phyloP scores from a whole-genome alignment of 1,139 yeast genomes.

The Protomyces inundatus region DNA sequence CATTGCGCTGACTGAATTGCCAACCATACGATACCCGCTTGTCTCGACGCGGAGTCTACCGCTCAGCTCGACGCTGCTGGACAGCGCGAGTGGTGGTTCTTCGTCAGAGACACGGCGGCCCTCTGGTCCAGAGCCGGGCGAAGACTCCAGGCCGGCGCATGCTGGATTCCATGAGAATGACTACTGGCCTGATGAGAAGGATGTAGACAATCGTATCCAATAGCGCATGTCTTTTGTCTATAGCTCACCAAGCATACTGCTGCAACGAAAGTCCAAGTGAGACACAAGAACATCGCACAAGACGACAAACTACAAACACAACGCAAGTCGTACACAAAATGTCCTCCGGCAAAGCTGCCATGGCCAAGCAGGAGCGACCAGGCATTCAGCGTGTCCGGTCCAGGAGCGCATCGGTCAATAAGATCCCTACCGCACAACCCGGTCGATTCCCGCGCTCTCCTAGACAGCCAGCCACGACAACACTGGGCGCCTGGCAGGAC shows the following conservation, averaged over 20 bases:
- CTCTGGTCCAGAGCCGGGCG: neutral
- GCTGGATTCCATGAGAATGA: conserved; percentile 7
- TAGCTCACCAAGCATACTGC: no score
- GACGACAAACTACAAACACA: no score
- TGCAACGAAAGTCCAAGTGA: no score
- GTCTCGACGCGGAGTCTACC: neutral
- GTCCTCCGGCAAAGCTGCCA: no score
- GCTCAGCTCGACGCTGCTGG: neutral
- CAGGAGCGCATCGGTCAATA: conserved; percentile 20
- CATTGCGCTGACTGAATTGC: neutral
- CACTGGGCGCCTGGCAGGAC: conserved; percentile 5
- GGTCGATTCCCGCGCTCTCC: conserved; percentile 16
- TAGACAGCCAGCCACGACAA: neutral
- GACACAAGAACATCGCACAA: no score
- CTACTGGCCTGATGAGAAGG: conserved; percentile 23
- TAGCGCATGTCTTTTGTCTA: no score
- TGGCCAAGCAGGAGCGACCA: neutral
- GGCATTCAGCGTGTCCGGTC: conserved; percentile 8
- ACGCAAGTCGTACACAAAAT: no score
- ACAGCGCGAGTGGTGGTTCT: neutral
- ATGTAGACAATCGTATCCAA: neutral
- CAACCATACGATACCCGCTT: neutral
- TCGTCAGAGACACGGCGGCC: neutral
- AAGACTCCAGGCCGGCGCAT: neutral
- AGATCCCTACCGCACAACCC: conserved; percentile 20